Base-by-base conservation (phyloP, 2,329 filamentous ascomycete species). In the Colletotrichum sp. region DNA sequence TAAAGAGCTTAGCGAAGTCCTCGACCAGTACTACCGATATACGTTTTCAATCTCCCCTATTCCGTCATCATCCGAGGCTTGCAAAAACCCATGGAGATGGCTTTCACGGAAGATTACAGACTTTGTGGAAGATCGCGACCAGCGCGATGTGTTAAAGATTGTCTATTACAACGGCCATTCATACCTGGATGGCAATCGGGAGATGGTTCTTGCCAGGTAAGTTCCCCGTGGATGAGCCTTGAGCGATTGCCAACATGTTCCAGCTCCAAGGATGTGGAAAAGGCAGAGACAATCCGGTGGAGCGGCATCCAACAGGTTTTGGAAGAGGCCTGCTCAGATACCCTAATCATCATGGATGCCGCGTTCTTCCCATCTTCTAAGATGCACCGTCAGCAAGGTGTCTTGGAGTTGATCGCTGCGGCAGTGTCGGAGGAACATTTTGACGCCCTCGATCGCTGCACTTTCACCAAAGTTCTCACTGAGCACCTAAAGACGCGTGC, bases 121-220 rank as follows among this genome's bases (percentile, higher is more conserved):
- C 54, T 91, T 91, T 79, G 84, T 88, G 61, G 87, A 88, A 69
- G 85, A 87, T 31, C 84, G 84, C 51, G 88, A 91, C 75, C 85
- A 87, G 66, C 86, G 89, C 54, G 89, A 91, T 76, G 86, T 88
- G 24, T 79, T 91, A 70, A 91, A 91, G 77, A 87, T 91, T 69
- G 85, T 91, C 61, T 91, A 90, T 78, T 91, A 91, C 77, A 87
- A 85, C 16, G 90, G 90, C 8, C 84, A 88, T 70, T 90, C 86
- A 54, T 89, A 87, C 76, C 81, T 91, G 31, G 87, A 91, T 76
- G 84, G 83, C 8, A 87, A 90, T 69, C 84, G 88, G 58, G 88
- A 91, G 76, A 90, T 91, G 88, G 84, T 90, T 36, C 82, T 91
- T 54, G 85, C 89, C 57, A 91, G 89, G 90, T 90, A 80, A 73